phyloP scores from a whole-genome alignment of 1,284 basidiomycete genomes.

The Leccinum solheimii region DNA sequence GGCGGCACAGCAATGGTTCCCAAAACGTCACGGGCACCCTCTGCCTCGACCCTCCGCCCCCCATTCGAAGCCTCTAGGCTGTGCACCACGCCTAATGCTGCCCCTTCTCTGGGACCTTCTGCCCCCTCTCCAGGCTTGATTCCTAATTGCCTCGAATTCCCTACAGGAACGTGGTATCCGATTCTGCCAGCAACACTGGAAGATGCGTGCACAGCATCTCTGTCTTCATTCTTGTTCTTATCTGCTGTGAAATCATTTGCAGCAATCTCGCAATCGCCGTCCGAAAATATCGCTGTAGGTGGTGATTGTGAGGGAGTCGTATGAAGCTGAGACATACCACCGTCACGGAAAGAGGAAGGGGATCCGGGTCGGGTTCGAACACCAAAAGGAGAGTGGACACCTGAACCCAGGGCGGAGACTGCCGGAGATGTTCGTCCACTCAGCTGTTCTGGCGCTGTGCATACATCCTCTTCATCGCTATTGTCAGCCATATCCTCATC shows the following conservation, averaged over 20 bases:
- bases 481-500: constrained; percentile 13
- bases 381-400: constrained; percentile 14
- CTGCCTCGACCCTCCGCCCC: constrained; percentile 18
- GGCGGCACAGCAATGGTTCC: constrained; percentile 25
- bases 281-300: constrained; percentile 13
- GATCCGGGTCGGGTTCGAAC: constrained; percentile 5
- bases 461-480: constrained; percentile 18
- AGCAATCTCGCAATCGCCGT: not conserved
- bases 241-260: constrained; percentile 3
- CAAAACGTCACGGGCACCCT: constrained; percentile 19
- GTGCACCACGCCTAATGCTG: constrained; percentile 22
- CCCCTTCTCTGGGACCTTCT: constrained; percentile 10
- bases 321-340: constrained; percentile 3
- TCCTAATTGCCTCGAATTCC: constrained; percentile 4
- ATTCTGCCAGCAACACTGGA: constrained; percentile 6
- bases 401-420: constrained; percentile 25
- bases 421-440: constrained; percentile 34
- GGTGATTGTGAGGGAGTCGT: constrained; percentile 3
- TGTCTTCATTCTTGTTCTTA: constrained; percentile 6
- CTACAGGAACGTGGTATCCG: constrained; percentile 2
- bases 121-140: constrained; percentile 1
- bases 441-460: constrained; percentile 23
- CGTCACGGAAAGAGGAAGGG: constrained; percentile 7
- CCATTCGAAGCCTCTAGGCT: constrained; percentile 21
- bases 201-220: constrained; percentile 4